A percentile compares a stretch with the other conserved stretches of the same genome.
Evolutionary conservation across 2,329 filamentous ascomycete genomes (phyloP).

Genomic region (Myriosclerotinia duriaeana): DNA sequence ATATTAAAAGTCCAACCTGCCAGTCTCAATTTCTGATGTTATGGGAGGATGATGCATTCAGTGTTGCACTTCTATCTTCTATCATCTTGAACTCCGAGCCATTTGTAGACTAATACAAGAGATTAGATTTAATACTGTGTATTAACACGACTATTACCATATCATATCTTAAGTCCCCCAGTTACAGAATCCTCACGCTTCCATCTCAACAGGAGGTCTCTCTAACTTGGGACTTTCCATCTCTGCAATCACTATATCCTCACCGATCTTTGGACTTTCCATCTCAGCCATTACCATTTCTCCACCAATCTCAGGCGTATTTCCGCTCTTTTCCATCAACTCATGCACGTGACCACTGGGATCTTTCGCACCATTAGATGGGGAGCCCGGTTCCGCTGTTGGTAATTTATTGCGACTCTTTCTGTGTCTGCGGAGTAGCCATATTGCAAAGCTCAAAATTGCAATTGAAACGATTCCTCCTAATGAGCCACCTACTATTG

Average conservation of each 20-base stretch:
- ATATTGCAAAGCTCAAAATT: background rate
- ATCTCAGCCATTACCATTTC: background rate
- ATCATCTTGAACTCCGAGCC: background rate
- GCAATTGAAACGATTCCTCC: background rate
- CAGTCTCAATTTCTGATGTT: no score
- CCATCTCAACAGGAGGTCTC: background rate
- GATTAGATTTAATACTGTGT: background rate
- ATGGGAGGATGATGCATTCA: background rate
- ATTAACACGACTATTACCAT: no score
- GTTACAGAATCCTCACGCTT: background rate
- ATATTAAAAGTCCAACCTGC: background rate
- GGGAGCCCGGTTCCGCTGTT: background rate
- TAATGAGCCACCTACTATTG: background rate
- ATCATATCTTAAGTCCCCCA: background rate
- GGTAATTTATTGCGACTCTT: background rate
- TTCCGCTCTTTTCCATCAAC: background rate
- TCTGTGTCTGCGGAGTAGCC: background rate
- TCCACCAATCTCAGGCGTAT: constrained; percentile 4
- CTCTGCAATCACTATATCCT: background rate
- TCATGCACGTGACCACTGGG: background rate
- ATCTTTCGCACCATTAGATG: background rate
- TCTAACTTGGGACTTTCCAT: background rate
- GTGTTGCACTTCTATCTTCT: background rate
- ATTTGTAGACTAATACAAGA: background rate
- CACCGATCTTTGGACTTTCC: background rate